Evolutionary conservation across 1,284 basidiomycete species (phyloP), one percentile per base, ranked within the genome.

Genomic region (Ceratobasidium sp.): DNA sequence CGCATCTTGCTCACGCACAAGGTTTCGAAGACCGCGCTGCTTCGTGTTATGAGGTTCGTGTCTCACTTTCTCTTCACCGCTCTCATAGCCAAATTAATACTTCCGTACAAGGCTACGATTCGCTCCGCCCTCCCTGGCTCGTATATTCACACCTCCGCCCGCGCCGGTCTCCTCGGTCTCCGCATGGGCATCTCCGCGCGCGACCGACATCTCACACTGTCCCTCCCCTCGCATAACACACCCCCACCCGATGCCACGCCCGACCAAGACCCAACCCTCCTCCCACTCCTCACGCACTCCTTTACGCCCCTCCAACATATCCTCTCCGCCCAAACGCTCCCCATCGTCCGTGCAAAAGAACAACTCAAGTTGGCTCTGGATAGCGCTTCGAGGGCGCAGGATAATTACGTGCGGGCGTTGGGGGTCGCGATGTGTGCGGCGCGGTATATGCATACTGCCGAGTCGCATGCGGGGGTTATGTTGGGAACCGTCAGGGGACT

Each of bases 361-460:
- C 86, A 90, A 66, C 83, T 93, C 31, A 89, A 89, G 75, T 79
- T 82, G 0, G 89, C 91, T 0, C 85, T 93, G 0, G 84, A 86
- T 19, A 81, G 89, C 15, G 87, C 89, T 0, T 89, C 88, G 0
- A 78, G 80, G 0, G 84, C 89, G 1, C 87, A 87, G 41, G 92
- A 93, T 76, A 93, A 93, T 77, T 87, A 93, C 79, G 81, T 93
- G 15, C 89, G 91, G 11, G 90, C 90, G 7, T 82, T 92, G 2
- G 84, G 92, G 6, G 84, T 93, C 5, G 88, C 90, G 1, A 85
- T 93, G 27, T 86, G 90, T 15, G 86, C 90, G 1, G 86, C 89
- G 22, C 89, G 93, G 76, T 93, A 92, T 77, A 78, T 91, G 33
- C 88, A 91, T 76, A 93, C 91, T 0, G 87, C 91, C 0, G 85